Percentiles rank a stretch among this genome's conserved stretches.
Evolutionary conservation across 345 rosid genomes (phyloP).

Genomic region (Syzygium jambos): DNA sequence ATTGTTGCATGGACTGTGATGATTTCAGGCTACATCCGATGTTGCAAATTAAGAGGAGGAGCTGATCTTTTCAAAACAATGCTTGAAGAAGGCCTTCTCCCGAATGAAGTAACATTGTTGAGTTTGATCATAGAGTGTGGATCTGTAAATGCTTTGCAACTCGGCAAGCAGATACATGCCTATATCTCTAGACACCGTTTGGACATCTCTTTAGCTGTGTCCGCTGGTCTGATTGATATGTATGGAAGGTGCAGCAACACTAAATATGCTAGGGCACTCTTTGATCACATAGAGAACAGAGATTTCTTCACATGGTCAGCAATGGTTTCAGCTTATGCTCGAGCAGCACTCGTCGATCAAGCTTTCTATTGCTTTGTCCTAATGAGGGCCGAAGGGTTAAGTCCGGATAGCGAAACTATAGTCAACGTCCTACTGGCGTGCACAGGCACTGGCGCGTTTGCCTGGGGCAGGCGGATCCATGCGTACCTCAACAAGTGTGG

Average conservation of each 20-base stretch:
- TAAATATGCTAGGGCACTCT: slow-evolving; percentile 21
- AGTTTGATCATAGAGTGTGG: slow-evolving; percentile 33
- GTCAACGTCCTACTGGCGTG: slow-evolving; percentile 22
- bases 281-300: slow-evolving; percentile 20
- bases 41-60: slow-evolving; percentile 13
- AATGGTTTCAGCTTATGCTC: slow-evolving; percentile 32
- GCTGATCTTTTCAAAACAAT: slow-evolving; percentile 22
- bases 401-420: slow-evolving; percentile 23
- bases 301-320: slow-evolving; percentile 24
- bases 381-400: slow-evolving; percentile 17
- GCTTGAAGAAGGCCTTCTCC: slow-evolving; percentile 19
- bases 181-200: slow-evolving; percentile 20
- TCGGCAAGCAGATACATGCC: slow-evolving; percentile 35
- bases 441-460: slow-evolving; percentile 27
- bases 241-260: slow-evolving; percentile 37
- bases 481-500: slow-evolving; percentile 16
- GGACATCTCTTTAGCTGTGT: slow-evolving; percentile 8
- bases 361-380: slow-evolving; percentile 23
- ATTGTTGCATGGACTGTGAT: slow-evolving; percentile 41
- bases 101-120: slow-evolving; percentile 32
- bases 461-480: slow-evolving; percentile 36
- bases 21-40: slow-evolving; percentile 35
- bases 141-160: slow-evolving; percentile 12
- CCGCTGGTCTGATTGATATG: slow-evolving; percentile 37
- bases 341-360: slow-evolving; percentile 6